Evolutionary conservation across 1,284 basidiomycete genomes (phyloP), one percentile per base, ranked within the genome.

Genomic region (Pseudozyma sp.): DNA sequence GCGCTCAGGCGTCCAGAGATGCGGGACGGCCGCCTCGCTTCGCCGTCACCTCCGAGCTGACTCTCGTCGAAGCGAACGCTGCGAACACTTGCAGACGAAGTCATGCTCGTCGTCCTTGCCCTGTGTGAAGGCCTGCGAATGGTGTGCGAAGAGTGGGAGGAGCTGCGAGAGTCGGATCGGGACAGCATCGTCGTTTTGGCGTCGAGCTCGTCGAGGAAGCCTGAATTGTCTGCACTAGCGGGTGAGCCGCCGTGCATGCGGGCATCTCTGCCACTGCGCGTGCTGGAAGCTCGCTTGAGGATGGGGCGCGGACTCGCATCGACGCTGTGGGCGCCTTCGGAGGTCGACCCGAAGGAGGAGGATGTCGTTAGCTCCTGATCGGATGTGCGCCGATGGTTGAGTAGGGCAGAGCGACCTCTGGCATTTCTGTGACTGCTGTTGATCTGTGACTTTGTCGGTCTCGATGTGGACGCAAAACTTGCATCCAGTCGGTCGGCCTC

Each of bases 11-110:
- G 51, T 1, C 62, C 66, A 16, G 59, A 34, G 2, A 60, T 46
- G 3, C 65, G 43, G 1, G 53, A 47, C 13, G 56, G 58, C 13
- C 65, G 56, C 34, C 50, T 52, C 8, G 47, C 29, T 7, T 64
- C 65, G 7, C 54, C 44, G 24, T 16, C 46, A 3, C 24, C 45
- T n/a, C 46, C 63, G 10, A 68, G 39, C 4, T 60, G 64, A 35
- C 44, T 57, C 42, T 71, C 63, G 40, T 69, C 71, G 37, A 74
- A 74, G 19, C 71, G 62, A 4, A 74, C 71, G 53, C 62, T 69
- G 29, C 71, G 66, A 13, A 65, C 40, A 39, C 65, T 73, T 29
- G 16, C 40, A 1, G 63, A 53, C 2, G 71, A 74, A 8, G 71
- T 67, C 60, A 66, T 66, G 54, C 71, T 74, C 1, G 58, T 62